Conservation (phyloP, 139 green algal species). For the Ettlia oleoabundans region DNA sequence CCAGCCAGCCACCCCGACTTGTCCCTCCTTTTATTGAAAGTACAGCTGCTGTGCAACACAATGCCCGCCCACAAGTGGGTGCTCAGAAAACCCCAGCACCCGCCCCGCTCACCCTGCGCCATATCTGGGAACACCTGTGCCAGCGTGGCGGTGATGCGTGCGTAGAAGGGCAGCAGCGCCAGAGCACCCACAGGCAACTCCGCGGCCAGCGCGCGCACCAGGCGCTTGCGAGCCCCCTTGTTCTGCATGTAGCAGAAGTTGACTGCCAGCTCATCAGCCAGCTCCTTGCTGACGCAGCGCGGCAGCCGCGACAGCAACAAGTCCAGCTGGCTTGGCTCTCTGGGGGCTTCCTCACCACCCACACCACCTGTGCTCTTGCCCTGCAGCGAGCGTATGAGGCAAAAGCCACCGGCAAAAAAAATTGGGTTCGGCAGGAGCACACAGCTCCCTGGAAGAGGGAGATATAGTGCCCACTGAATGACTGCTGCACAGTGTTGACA, state of each 20-base stretch:
- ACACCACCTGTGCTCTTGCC: too few species aligned
- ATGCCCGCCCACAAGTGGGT: too few species aligned
- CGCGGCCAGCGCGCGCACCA: slow-evolving; percentile 64
- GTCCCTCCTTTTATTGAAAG: too few species aligned
- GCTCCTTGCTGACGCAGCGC: slow-evolving; percentile 76
- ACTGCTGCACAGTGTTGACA: too few species aligned
- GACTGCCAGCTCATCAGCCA: slow-evolving; percentile 82
- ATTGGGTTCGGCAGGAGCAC: too few species aligned
- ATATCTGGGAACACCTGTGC: slow-evolving; percentile 84
- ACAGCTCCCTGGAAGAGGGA: too few species aligned
- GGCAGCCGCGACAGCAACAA: slow-evolving; percentile 75
- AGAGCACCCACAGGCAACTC: slow-evolving; percentile 69
- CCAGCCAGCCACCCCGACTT: too few species aligned
- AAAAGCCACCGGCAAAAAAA: too few species aligned
- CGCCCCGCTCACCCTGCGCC: slow-evolving; percentile 43
- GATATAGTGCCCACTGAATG: too few species aligned
- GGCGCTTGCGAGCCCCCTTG: slow-evolving; percentile 73
- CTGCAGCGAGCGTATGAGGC: not conserved
- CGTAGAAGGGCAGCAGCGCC: slow-evolving; percentile 87
- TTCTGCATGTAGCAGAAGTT: slow-evolving; percentile 91
- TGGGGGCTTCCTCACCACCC: slow-evolving; percentile 12
- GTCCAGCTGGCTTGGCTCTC: slow-evolving; percentile 57
- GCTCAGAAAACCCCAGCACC: not conserved
- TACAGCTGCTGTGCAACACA: too few species aligned
- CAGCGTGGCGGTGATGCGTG: slow-evolving; percentile 83